These are phyloP conservation scores for Hymenoscyphus occultus DNA, from an alignment of 2,329 filamentous ascomycete species.

Conservation along the genomic window DNA sequence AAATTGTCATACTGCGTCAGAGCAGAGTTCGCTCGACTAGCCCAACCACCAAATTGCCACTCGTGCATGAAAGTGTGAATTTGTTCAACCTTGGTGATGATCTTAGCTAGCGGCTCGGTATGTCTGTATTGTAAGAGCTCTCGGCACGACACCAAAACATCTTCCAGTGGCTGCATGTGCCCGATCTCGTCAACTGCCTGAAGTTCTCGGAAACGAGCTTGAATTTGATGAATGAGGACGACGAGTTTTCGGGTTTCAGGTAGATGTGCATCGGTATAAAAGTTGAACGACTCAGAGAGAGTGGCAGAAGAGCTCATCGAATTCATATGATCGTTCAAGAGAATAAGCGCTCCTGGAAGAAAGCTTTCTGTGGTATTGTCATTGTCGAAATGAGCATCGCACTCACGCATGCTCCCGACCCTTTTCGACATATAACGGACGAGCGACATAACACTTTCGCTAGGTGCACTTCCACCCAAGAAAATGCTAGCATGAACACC, in stretches of 20 bases:
- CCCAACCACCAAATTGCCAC: conserved; percentile 86
- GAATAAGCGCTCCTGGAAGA: conserved; percentile 63
- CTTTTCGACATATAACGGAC: conserved; percentile 31
- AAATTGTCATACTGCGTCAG: conserved; percentile 70
- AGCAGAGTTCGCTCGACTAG: conserved; percentile 74
- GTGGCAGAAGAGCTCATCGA: conserved; percentile 42
- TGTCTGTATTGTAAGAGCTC: conserved; percentile 74
- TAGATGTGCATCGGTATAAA: conserved; percentile 81
- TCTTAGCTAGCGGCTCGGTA: conserved; percentile 78
- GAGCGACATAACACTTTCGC: conserved; percentile 29
- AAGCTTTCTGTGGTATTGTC: conserved; percentile 50
- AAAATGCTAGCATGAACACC: conserved; percentile 52
- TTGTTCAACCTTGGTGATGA: conserved; percentile 83
- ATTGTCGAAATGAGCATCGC: conserved; percentile 23
- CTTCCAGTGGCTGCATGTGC: conserved; percentile 72
- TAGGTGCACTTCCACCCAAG: conserved; percentile 20
- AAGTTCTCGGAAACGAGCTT: conserved; percentile 70
- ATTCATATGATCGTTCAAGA: conserved; percentile 59
- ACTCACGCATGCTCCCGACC: conserved; percentile 26
- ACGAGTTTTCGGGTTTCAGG: conserved; percentile 73
- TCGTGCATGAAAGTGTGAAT: conserved; percentile 83
- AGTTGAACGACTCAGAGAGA: conserved; percentile 65
- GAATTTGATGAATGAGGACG: conserved; percentile 63
- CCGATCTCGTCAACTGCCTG: conserved; percentile 62
- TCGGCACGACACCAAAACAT: conserved; percentile 73